Evolutionary conservation across 1,284 basidiomycete genomes (phyloP).

Genomic region (Ceratobasidium sp.): DNA sequence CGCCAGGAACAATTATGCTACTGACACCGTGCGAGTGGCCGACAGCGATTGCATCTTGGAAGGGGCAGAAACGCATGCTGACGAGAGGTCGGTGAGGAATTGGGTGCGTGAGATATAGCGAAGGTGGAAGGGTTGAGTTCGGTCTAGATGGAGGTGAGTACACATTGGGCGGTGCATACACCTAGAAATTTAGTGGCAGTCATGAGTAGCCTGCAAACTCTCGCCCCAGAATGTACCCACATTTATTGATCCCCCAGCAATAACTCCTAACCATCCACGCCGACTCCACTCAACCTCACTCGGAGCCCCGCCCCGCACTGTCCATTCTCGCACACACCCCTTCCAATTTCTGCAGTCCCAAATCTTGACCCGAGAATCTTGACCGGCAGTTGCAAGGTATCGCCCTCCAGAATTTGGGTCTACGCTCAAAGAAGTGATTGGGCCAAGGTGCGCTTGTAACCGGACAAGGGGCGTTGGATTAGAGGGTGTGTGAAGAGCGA

Average conservation of each 20-base stretch:
- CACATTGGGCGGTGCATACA: slow-evolving; percentile 75
- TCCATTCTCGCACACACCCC: slow-evolving; percentile 84
- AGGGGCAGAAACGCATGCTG: slow-evolving; percentile 85
- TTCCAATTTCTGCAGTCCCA: slow-evolving; percentile 99
- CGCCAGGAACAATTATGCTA: slow-evolving; percentile 87
- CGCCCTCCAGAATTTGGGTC: slow-evolving; percentile 85
- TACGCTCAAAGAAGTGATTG: slow-evolving; percentile 82
- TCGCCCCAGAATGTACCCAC: slow-evolving; percentile 59
- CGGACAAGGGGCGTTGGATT: slow-evolving; percentile 91
- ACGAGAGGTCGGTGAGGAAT: slow-evolving; percentile 75
- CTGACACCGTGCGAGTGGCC: slow-evolving; percentile 77
- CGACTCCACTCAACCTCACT: slow-evolving; percentile 80
- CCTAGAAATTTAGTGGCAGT: slow-evolving; percentile 55
- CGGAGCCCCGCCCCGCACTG: slow-evolving; percentile 59
- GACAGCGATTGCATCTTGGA: slow-evolving; percentile 90
- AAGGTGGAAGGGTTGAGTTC: slow-evolving; percentile 67
- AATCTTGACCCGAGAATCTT: slow-evolving; percentile 89
- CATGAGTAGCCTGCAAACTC: background rate
- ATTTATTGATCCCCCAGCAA: slow-evolving; percentile 82
- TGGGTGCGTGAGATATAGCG: slow-evolving; percentile 86
- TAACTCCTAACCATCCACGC: slow-evolving; percentile 85
- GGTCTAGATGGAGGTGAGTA: slow-evolving; percentile 56
- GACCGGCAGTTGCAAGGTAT: slow-evolving; percentile 90
- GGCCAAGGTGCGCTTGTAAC: slow-evolving; percentile 90
- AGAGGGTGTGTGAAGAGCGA: slow-evolving; percentile 97